phyloP scores from a whole-genome alignment of 2,329 filamentous ascomycete species.

The Hypoxylon sp. region DNA sequence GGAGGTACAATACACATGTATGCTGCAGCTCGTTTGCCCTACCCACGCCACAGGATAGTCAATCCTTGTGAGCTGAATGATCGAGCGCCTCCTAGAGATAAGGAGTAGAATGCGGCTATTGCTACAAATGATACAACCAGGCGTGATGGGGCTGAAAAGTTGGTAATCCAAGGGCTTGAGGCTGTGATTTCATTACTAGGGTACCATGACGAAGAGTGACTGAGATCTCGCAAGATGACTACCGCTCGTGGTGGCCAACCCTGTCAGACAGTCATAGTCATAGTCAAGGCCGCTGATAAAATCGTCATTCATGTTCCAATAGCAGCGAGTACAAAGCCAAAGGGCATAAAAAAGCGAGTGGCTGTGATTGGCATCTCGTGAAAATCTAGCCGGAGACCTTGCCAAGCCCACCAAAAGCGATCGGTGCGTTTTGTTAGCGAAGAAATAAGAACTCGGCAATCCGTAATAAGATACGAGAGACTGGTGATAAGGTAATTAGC shows the following conservation, averaged over 20 bases:
- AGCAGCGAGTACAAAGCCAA: conserved; percentile 5
- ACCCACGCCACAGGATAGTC: conserved; percentile 30
- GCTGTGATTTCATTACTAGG: conserved; percentile 35
- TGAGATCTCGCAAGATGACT: conserved; percentile 17
- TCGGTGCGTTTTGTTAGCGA: conserved; percentile 8
- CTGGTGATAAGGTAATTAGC: neutral
- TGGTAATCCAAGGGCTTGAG: conserved; percentile 28
- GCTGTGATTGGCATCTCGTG: conserved; percentile 25
- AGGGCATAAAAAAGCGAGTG: conserved; percentile 22
- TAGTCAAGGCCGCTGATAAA: conserved; percentile 28
- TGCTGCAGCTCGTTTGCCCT: conserved; percentile 28
- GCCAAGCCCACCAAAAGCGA: conserved; percentile 22
- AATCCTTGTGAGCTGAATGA: conserved; percentile 28
- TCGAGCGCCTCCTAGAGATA: conserved; percentile 19
- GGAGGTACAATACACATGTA: conserved; percentile 13
- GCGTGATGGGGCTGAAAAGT: conserved; percentile 37
- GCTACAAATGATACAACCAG: conserved; percentile 1
- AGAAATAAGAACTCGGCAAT: conserved; percentile 10
- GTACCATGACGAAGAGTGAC: conserved; percentile 34
- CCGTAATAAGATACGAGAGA: conserved; percentile 24
- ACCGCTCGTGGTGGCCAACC: conserved; percentile 1
- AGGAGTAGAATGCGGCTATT: conserved; percentile 16
- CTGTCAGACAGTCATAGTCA: conserved; percentile 23
- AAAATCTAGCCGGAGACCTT: neutral
- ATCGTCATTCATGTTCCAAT: conserved; percentile 36